Percentiles rank a stretch among this genome's conserved stretches.
phyloP scores from a whole-genome alignment of 2,329 filamentous ascomycete species.

The Leptographium wingfieldii region DNA sequence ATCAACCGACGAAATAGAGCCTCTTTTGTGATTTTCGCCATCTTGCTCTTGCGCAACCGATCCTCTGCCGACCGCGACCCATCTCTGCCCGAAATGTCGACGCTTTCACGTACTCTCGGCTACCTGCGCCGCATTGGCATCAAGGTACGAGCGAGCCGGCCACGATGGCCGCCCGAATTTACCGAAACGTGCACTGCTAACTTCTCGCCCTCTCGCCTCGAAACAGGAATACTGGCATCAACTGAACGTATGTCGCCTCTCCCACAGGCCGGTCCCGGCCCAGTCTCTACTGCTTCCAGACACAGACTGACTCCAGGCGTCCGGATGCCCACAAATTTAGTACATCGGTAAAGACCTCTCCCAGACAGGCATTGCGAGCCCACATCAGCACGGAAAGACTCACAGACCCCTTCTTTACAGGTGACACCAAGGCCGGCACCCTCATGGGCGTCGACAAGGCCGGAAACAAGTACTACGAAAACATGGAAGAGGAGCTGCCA shows the following conservation, averaged over 20 bases:
- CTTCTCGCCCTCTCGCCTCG: conserved; percentile 11
- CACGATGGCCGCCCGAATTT: neutral
- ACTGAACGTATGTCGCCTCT: conserved; percentile 54
- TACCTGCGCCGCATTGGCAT: conserved; percentile 81
- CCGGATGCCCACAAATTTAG: neutral
- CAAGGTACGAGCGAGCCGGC: conserved; percentile 47
- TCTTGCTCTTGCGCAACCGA: neutral
- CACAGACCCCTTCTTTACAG: conserved; percentile 28
- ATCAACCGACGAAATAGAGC: conserved; percentile 1
- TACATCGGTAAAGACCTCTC: conserved; percentile 3
- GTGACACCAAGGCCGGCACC: conserved; percentile 90
- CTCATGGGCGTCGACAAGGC: conserved; percentile 76
- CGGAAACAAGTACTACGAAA: conserved; percentile 98
- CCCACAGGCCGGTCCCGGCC: neutral
- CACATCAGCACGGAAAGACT: neutral
- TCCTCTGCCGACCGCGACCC: too few species aligned
- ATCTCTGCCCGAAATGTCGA: conserved; percentile 58
- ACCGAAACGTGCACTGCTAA: conserved; percentile 20
- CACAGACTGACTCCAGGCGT: neutral
- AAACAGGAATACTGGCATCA: conserved; percentile 78
- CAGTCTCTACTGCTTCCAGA: neutral
- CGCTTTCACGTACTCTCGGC: conserved; percentile 68
- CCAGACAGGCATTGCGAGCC: neutral
- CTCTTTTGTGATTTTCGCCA: neutral
- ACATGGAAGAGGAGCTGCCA: conserved; percentile 85